phyloP scores from a whole-genome alignment of 768 basidiomycete genomes.

The Agrocybe praecox region DNA sequence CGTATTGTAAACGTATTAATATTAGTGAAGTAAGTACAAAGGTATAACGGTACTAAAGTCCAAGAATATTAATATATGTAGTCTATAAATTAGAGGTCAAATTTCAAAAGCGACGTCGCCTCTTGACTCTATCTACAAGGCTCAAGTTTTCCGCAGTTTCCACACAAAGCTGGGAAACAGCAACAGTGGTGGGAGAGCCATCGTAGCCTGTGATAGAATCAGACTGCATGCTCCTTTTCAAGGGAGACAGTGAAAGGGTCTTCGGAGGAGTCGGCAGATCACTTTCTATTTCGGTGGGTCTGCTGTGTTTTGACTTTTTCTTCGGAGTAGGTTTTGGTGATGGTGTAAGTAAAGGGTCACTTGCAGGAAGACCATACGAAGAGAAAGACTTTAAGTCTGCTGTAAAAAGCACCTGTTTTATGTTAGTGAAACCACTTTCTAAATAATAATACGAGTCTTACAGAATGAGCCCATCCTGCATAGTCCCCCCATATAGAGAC shows the following conservation, averaged over 20 bases:
- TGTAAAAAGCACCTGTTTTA: constrained; percentile 67
- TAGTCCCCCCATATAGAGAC: constrained; percentile 75
- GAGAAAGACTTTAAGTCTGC: constrained; percentile 74
- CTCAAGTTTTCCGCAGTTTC: constrained; percentile 17
- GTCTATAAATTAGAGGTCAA: too few relatives aligned
- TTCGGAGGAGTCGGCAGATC: constrained; percentile 25
- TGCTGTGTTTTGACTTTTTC: constrained; percentile 4
- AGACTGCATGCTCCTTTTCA: constrained; percentile 28
- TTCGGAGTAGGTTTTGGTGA: constrained; percentile 2
- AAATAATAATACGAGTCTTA: constrained; percentile 31
- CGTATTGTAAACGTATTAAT: too few relatives aligned
- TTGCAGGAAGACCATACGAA: constrained; percentile 48
- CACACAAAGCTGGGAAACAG: constrained; percentile 5
- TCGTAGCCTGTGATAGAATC: neutral
- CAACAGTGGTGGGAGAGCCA: neutral
- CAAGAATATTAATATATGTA: too few relatives aligned
- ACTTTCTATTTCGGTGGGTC: neutral
- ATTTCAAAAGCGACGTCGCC: constrained; percentile 19
- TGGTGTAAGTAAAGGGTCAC: constrained; percentile 16
- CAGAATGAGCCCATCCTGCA: constrained; percentile 92
- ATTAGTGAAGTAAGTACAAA: too few relatives aligned
- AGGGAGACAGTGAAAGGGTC: constrained; percentile 31
- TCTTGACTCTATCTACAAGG: constrained; percentile 46
- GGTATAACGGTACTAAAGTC: neutral
- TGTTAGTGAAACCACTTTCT: neutral